A percentile compares a stretch with the other conserved stretches of the same genome.
These are phyloP conservation scores for Pleurotus tuber-regium DNA, from an alignment of 768 basidiomycete genomes.

Conservation along the genomic window DNA sequence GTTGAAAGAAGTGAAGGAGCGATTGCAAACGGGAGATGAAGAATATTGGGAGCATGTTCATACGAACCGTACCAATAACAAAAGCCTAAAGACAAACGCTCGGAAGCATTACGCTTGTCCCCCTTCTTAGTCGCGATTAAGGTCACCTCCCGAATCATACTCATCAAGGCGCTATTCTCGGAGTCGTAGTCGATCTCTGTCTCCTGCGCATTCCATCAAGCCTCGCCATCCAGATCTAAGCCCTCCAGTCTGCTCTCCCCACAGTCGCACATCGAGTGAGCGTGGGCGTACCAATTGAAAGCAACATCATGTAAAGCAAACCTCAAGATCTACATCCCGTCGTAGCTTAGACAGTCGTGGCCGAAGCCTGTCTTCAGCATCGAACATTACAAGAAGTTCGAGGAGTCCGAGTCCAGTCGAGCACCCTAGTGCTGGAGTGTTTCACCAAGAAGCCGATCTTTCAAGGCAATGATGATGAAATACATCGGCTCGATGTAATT, in stretches of 20 bases:
- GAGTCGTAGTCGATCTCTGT: constrained; percentile 64
- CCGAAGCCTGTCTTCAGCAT: constrained; percentile 52
- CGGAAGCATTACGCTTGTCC: constrained; percentile 42
- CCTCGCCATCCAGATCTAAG: constrained; percentile 52
- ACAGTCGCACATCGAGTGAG: constrained; percentile 48
- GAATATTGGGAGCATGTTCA: too few species aligned
- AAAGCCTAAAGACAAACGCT: too few species aligned
- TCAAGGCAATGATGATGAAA: constrained; percentile 97
- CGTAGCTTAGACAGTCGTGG: constrained; percentile 37
- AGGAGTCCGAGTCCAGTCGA: constrained; percentile 53
- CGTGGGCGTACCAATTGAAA: constrained; percentile 37
- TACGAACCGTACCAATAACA: too few species aligned
- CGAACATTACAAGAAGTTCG: constrained; percentile 59
- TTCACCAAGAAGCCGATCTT: constrained; percentile 97
- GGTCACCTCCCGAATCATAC: constrained; percentile 63
- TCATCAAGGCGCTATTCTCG: constrained; percentile 63
- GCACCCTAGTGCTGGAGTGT: constrained; percentile 83
- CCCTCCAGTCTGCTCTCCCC: constrained; percentile 31
- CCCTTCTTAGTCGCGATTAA: constrained; percentile 57
- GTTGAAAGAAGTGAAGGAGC: constrained; percentile 37
- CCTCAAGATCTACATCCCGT: constrained; percentile 40
- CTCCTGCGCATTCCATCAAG: constrained; percentile 56
- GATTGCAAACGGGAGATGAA: constrained; percentile 39
- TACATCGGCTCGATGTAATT: constrained; percentile 92
- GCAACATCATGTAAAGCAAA: constrained; percentile 18